Conservation (phyloP, 306 rosid species). For the Corylus americana region DNA sequence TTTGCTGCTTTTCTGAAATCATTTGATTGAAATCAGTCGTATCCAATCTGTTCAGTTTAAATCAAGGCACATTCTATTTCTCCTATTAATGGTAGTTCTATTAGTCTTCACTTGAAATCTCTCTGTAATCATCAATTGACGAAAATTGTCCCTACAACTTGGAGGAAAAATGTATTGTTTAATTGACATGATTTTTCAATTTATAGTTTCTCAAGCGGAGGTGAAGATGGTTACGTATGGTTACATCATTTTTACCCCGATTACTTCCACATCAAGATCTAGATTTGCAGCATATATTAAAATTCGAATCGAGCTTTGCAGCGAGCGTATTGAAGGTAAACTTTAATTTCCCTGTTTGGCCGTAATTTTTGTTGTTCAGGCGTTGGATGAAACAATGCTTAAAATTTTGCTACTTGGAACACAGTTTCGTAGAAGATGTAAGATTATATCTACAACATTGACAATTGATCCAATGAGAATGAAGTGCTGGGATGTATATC, state of each 20-base stretch:
- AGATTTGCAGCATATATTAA: slow-evolving; percentile 31
- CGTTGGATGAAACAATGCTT: slow-evolving; percentile 9
- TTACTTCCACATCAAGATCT: slow-evolving; percentile 84
- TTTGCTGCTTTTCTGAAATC: not conserved
- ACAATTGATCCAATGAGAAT: no score
- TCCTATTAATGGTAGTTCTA: not conserved
- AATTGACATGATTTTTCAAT: not conserved
- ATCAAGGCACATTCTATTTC: not conserved
- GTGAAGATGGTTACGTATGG: slow-evolving; percentile 94
- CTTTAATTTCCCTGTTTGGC: not conserved
- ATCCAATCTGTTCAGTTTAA: not conserved
- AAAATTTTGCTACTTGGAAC: slow-evolving; percentile 1
- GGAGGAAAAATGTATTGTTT: not conserved
- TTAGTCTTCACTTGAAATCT: not conserved
- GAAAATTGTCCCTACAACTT: no score
- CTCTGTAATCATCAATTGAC: not conserved
- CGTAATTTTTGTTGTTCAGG: not conserved
- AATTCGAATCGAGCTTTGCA: not conserved
- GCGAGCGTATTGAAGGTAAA: not conserved
- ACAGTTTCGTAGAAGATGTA: slow-evolving; percentile 30
- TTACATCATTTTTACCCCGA: slow-evolving; percentile 89
- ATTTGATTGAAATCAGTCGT: not conserved
- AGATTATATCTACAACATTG: not conserved
- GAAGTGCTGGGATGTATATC: no score
- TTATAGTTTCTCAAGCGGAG: slow-evolving; percentile 90